A percentile compares a stretch with the other conserved stretches of the same genome.
phyloP scores from a whole-genome alignment of 768 basidiomycete species.

The Galerina marginata region DNA sequence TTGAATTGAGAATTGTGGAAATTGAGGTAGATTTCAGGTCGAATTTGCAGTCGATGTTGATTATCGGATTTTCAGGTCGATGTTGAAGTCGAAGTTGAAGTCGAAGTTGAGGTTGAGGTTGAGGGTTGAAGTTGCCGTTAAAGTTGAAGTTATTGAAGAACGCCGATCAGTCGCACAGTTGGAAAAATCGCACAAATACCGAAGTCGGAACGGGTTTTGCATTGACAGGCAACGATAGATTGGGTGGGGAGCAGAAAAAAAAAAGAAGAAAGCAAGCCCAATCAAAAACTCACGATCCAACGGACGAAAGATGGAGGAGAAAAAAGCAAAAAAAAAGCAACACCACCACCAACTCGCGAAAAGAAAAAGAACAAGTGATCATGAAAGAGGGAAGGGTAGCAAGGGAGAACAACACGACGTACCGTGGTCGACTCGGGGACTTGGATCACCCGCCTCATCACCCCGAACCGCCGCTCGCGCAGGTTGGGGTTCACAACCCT shows the following conservation, averaged over 20 bases:
- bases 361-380: too few relatives aligned
- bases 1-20: constrained; percentile 6
- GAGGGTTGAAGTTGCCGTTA: background rate
- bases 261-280: constrained; percentile 17
- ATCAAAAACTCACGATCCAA: constrained; percentile 23
- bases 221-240: constrained; percentile 6
- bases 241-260: constrained; percentile 16
- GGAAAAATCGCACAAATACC: background rate
- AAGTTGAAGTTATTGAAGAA: background rate
- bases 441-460: constrained; percentile 28
- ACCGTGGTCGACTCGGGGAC: constrained; percentile 31
- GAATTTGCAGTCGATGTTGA: constrained; percentile 8
- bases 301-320: constrained; percentile 5
- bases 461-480: constrained; percentile 33
- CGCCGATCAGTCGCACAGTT: background rate
- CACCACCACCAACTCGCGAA: background rate
- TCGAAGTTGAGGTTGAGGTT: background rate
- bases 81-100: constrained; percentile 15
- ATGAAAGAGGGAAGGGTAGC: background rate
- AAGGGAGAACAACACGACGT: constrained; percentile 18
- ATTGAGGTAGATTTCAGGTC: background rate
- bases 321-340: constrained; percentile 16
- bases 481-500: constrained; percentile 24
- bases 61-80: background rate
- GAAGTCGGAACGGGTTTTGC: background rate